phyloP scores from a whole-genome alignment of 2,329 filamentous ascomycete species.

The Phaeophleospora eucalypticola region DNA sequence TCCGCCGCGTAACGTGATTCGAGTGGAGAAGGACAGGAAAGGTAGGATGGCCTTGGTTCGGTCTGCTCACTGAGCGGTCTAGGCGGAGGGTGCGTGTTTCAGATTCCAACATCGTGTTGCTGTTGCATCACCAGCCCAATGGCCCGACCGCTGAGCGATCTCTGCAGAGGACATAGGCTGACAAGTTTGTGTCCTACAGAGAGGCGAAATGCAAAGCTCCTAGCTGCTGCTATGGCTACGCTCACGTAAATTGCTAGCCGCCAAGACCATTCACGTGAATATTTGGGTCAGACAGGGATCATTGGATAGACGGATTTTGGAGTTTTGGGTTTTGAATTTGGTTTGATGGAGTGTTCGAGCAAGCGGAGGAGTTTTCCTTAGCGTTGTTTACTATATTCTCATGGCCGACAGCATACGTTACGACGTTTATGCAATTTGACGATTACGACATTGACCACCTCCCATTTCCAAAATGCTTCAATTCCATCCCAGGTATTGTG shows the following conservation, averaged over 20 bases:
- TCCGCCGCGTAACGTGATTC: constrained; percentile 52
- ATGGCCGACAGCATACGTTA: constrained; percentile 3
- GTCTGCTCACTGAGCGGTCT: constrained; percentile 56
- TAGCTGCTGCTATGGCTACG: constrained; percentile 44
- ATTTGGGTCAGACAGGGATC: neutral
- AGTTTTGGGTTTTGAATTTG: neutral
- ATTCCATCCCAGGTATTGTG: too few relatives aligned
- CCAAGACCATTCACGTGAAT: too few relatives aligned
- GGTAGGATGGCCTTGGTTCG: constrained; percentile 89
- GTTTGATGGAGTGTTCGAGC: neutral
- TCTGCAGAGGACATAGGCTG: constrained; percentile 9
- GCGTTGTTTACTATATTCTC: neutral
- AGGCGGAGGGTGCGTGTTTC: constrained; percentile 6
- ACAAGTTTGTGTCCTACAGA: constrained; percentile 28
- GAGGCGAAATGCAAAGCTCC: constrained; percentile 41
- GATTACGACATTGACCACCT: too few relatives aligned
- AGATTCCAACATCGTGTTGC: constrained; percentile 1
- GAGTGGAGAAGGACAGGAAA: constrained; percentile 87
- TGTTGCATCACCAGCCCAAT: neutral
- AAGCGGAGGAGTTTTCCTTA: neutral
- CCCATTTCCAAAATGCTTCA: too few relatives aligned
- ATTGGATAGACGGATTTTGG: neutral
- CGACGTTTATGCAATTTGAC: constrained; percentile 1
- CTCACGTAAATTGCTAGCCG: constrained; percentile 34
- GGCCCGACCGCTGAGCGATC: constrained; percentile 1